Base-by-base conservation (phyloP, 345 rosid species). In the Hibiscus syriacus region DNA sequence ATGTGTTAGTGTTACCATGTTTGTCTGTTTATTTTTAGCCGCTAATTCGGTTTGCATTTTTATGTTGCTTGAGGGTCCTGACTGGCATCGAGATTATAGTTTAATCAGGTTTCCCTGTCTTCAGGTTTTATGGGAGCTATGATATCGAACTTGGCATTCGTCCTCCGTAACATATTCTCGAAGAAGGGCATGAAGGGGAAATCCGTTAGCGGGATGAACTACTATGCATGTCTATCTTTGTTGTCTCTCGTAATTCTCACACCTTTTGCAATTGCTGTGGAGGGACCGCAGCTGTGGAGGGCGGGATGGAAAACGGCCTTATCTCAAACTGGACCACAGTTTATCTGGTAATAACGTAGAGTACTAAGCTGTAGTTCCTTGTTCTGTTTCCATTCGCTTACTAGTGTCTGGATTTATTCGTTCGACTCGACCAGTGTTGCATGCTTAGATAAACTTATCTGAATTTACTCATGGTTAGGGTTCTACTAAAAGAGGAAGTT, bases 121-220 rank as follows among this genome's bases (percentile, higher is more conserved):
- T 62, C 87, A 94, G 99, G 97, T 76, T 94, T 94, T 61, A 91
- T 91, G 99, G 99, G 99, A 59, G 96, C 98, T 20, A 92, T 92
- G 98, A 90, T 92, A 66, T 92, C 98, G 55, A 92, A 92, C 83
- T 73, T 92, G 78, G 98, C 98, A 34, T 92, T 92, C 63, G 98
- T 92, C 45, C 90, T 92, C 78, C 87, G 98, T 6, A 92, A 92
- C 79, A 88, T 92, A 70, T 92, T 92, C 69, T 92, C 98, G 1
- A 92, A 92, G 96, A 92, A 20, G 72, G 98, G 98, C 74, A 90
- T 92, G 98, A 90, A 86, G 80, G 98, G 98, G 74, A 94, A 91
- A 71, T 84, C 98, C 38, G 98, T 94, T 77, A 91, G 98, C 69
- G 99, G 99, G 56, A 94, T 94, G 99, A 94, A 94, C 84, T 94